phyloP scores from a whole-genome alignment of 2,329 filamentous ascomycete genomes.

The Albophoma yamanashiensis region DNA sequence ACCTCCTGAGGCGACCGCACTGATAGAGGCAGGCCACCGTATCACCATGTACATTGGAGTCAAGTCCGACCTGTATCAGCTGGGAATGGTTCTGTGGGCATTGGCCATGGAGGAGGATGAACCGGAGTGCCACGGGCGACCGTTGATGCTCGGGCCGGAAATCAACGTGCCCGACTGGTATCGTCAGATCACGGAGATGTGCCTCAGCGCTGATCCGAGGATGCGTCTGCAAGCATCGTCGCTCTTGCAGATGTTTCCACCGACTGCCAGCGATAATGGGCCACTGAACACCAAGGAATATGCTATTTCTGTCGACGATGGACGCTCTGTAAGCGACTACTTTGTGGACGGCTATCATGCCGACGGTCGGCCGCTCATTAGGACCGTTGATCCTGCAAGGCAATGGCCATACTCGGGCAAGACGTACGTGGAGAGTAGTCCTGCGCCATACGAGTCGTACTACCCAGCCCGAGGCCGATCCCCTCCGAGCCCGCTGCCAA shows the following conservation, averaged over 20 bases:
- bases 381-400: conserved; percentile 27
- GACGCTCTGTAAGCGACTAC: conserved; percentile 26
- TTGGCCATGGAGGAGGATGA: conserved; percentile 82
- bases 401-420: conserved; percentile 33
- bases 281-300: conserved; percentile 12
- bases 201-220: conserved; percentile 64
- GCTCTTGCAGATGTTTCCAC: conserved; percentile 60
- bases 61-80: conserved; percentile 91
- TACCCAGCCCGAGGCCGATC: conserved; percentile 41
- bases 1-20: conserved; percentile 75
- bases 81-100: conserved; percentile 96
- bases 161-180: conserved; percentile 69
- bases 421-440: conserved; percentile 23
- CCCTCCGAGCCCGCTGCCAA: conserved; percentile 39
- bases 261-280: conserved; percentile 5
- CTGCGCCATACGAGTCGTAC: conserved; percentile 28
- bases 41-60: conserved; percentile 97
- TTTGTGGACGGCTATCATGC: conserved; percentile 22
- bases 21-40: conserved; percentile 80
- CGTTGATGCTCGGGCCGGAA: conserved; percentile 49
- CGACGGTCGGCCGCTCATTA: conserved; percentile 24
- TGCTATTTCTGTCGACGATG: conserved; percentile 29
- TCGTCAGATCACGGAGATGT: conserved; percentile 61
- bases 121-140: conserved; percentile 68
- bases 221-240: conserved; percentile 62